Base-by-base conservation (phyloP, 2,329 filamentous ascomycete genomes). In the Juglanconis sp. region DNA sequence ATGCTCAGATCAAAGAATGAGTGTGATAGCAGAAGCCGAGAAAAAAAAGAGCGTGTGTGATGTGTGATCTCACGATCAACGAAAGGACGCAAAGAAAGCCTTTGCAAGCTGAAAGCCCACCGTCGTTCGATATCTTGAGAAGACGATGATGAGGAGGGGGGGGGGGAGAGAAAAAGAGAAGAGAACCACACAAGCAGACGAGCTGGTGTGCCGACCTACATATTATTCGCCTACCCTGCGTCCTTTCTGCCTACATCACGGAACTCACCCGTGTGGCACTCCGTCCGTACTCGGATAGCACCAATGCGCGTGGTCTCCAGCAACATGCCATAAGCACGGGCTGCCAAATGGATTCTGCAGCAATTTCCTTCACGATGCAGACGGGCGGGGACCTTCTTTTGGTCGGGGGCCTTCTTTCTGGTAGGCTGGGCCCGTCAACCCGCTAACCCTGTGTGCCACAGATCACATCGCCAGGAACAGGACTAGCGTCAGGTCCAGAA, bases 41-140 rank as follows among this genome's bases (percentile, higher is more conserved):
- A 69, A 70, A 35, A 63, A 69, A 70, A 56, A 17, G 44, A 47
- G 68, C 68, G 65, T 58, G 35, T 40, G 65, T 67, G 56, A 44
- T 40, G 65, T 67, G 56, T 64, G 63, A 63, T 65, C 61, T 60
- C 50, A 46, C 50, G 60, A 66, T 68, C 66, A 71, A 72, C 59
- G 69, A 72, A 65, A 69, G 69, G 69, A 72, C 70, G 70, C 69
- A 71, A 70, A 71, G 69, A 67, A 65, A 66, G 47, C 24, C 69
- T 67, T 69, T 70, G 69, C 68, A 68, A 64, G 69, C 65, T 62
- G 59, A 63, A 56, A 65, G 62, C 66, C 64, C 61, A 66, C 65
- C 69, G 67, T 67, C 64, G 59, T 40, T 62, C 24, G 54, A 65
- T 60, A 64, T 56, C 58, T 67, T 68, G 65, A 68, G 61, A 66